These are phyloP conservation scores for Adansonia digitata DNA, from an alignment of 345 rosid genomes.

Conservation along the genomic window DNA sequence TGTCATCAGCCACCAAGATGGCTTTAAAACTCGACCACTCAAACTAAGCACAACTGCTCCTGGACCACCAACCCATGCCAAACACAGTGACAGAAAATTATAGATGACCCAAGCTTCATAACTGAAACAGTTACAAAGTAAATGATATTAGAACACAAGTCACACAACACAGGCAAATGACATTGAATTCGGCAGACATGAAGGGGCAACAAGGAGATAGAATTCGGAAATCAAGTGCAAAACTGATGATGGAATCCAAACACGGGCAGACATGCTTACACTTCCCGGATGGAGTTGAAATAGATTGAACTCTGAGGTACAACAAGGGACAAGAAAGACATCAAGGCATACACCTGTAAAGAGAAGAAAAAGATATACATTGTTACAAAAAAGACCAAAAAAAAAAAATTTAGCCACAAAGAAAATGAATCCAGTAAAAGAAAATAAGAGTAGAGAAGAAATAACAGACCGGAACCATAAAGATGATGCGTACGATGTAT, in stretches of 20 bases:
- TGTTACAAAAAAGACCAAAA: background rate
- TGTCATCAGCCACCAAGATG: conserved; percentile 76
- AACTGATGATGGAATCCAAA: background rate
- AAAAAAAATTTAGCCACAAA: background rate
- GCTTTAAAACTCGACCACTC: conserved; percentile 77
- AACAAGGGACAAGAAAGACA: too few relatives aligned
- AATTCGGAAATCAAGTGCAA: background rate
- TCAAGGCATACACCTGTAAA: too few relatives aligned
- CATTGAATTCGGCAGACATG: too few relatives aligned
- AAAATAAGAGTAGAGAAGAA: background rate
- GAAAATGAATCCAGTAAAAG: background rate
- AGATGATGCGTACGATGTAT: conserved; percentile 87
- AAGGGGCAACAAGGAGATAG: background rate
- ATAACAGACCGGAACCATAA: conserved; percentile 88
- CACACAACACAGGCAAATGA: background rate
- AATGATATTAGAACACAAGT: background rate
- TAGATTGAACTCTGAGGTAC: conserved; percentile 69
- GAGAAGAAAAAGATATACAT: background rate
- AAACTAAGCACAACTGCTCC: conserved; percentile 88
- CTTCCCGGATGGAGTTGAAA: conserved; percentile 89
- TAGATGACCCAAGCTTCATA: conserved; percentile 99
- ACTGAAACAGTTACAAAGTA: conserved; percentile 38
- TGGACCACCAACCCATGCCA: conserved; percentile 99
- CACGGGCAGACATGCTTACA: conserved; percentile 52
- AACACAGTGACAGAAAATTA: conserved; percentile 81